Evolutionary conservation across 495 filamentous ascomycete species (phyloP).

Genomic region (Penicillium odoratum): DNA sequence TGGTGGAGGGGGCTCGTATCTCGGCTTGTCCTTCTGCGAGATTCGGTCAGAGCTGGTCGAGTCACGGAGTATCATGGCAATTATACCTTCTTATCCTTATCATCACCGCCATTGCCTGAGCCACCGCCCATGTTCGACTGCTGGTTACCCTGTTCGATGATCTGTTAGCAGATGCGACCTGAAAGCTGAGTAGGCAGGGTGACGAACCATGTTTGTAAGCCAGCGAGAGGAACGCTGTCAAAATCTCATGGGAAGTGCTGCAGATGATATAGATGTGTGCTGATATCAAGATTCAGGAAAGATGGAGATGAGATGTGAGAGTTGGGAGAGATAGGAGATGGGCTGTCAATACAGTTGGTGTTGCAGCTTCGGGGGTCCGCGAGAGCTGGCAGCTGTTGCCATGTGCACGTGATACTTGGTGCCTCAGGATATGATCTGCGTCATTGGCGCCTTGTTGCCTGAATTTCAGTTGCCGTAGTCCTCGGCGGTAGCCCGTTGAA

Average conservation of each 20-base stretch:
- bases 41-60: constrained; percentile 13
- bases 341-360: constrained; percentile 19
- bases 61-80: not conserved
- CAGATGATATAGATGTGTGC: constrained; percentile 1
- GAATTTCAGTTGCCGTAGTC: constrained; percentile 2
- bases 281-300: constrained; percentile 3
- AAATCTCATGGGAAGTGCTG: constrained; percentile 5
- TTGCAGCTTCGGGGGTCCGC: constrained; percentile 16
- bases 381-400: constrained; percentile 33
- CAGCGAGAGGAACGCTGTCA: constrained; percentile 21
- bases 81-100: constrained; percentile 92
- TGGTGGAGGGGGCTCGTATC: constrained; percentile 96
- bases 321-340: constrained; percentile 21
- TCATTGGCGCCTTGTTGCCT: constrained; percentile 28
- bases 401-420: constrained; percentile 21
- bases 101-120: constrained; percentile 74
- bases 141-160: constrained; percentile 59
- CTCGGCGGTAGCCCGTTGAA: not conserved
- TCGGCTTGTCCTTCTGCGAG: constrained; percentile 93
- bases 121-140: constrained; percentile 81
- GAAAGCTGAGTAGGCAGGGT: constrained; percentile 13
- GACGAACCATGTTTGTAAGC: constrained; percentile 40
- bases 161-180: constrained; percentile 24
- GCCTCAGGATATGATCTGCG: constrained; percentile 26
- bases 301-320: constrained; percentile 9